Conservation (phyloP, 2,329 filamentous ascomycete genomes). For the Pestalotiopsis sp. region DNA sequence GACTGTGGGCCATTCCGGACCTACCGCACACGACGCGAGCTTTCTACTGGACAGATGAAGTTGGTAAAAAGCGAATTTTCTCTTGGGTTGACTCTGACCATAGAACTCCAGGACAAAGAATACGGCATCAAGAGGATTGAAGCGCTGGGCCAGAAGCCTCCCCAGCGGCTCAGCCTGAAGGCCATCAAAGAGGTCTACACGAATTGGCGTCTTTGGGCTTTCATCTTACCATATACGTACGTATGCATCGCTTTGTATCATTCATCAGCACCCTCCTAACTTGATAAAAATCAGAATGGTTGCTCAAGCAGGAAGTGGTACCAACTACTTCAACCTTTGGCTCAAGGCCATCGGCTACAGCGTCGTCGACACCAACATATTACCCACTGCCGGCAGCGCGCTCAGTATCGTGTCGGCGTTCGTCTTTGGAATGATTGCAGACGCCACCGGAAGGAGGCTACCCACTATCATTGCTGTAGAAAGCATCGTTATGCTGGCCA, state of each 20-base stretch:
- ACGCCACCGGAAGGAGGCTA: background rate
- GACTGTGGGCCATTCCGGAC: conserved; percentile 2
- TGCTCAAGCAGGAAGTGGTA: background rate
- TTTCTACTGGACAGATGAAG: conserved; percentile 2
- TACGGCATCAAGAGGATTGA: conserved; percentile 4
- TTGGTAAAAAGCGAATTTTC: background rate
- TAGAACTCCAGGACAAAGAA: background rate
- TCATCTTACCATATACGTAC: conserved; percentile 1
- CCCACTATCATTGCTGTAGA: background rate
- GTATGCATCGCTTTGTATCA: background rate
- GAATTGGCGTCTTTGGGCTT: background rate
- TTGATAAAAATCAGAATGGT: background rate
- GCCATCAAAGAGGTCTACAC: background rate
- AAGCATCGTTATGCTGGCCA: background rate
- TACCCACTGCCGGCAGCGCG: conserved; percentile 6
- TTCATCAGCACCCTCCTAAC: background rate
- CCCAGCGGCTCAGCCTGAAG: background rate
- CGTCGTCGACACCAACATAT: background rate
- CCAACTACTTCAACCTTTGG: conserved; percentile 7
- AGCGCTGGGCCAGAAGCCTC: background rate
- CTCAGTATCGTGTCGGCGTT: background rate
- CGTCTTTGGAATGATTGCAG: background rate
- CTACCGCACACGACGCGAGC: conserved; percentile 4
- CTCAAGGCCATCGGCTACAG: conserved; percentile 1
- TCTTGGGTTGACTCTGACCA: background rate